phyloP scores from a whole-genome alignment of 225 moss, liverwort and hornwort species.

The Straminergon stramineum region DNA sequence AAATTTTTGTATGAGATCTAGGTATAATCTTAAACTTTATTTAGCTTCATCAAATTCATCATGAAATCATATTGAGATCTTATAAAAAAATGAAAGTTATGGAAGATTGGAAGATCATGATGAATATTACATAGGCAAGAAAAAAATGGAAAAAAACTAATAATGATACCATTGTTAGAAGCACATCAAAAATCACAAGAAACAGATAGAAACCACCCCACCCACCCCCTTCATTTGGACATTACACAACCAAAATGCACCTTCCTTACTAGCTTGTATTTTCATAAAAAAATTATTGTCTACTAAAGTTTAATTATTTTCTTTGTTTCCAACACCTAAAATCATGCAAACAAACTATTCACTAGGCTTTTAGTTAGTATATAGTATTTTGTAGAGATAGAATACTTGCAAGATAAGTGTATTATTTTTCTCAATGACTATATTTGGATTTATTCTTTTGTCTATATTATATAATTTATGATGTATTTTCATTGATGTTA shows the following conservation, averaged over 20 bases:
- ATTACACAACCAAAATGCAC: neutral
- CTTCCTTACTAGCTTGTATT: neutral
- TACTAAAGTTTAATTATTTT: neutral
- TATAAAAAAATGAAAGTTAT: too few species aligned
- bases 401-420: neutral
- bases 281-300: neutral
- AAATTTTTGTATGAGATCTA: neutral
- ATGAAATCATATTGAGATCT: neutral
- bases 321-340: neutral
- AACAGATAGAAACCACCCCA: neutral
- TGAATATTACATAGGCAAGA: neutral
- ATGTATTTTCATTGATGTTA: neutral
- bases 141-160: too few species aligned
- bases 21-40: neutral
- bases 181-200: too few species aligned
- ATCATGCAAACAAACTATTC: neutral
- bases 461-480: neutral
- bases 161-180: neutral
- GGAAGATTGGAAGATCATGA: too few species aligned
- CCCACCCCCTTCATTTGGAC: neutral
- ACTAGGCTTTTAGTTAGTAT: neutral
- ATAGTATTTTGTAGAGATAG: neutral
- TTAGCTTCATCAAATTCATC: neutral
- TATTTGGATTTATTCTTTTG: too few species aligned
- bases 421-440: too few species aligned